These are phyloP conservation scores for Shiraia sp. DNA, from an alignment of 2,329 filamentous ascomycete species.

Conservation along the genomic window DNA sequence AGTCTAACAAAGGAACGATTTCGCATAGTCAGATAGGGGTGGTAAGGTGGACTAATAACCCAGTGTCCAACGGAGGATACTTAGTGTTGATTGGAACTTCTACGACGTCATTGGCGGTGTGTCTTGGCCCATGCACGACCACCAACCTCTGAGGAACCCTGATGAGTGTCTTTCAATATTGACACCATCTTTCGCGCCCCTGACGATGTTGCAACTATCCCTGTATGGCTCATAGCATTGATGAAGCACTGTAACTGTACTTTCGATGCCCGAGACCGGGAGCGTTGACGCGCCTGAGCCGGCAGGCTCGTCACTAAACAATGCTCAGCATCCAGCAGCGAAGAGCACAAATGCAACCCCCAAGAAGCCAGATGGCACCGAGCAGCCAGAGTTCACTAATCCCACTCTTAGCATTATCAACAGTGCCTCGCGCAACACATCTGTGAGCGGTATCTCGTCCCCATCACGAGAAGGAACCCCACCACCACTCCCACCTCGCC, in stretches of 20 bases:
- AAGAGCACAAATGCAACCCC: constrained; percentile 36
- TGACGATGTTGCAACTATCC: constrained; percentile 1
- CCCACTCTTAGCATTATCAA: constrained; percentile 40
- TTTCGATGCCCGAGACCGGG: constrained; percentile 35
- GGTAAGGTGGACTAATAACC: too few relatives aligned
- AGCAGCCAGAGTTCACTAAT: constrained; percentile 38
- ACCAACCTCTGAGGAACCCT: too few relatives aligned
- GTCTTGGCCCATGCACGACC: constrained; percentile 1
- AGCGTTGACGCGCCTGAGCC: constrained; percentile 25
- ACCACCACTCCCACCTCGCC: constrained; percentile 62
- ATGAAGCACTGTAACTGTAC: constrained; percentile 21
- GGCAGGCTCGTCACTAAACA: constrained; percentile 15
- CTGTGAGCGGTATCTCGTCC: constrained; percentile 24
- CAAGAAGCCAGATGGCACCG: constrained; percentile 20
- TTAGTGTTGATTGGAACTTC: too few relatives aligned
- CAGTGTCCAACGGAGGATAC: too few relatives aligned
- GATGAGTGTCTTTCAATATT: too few relatives aligned
- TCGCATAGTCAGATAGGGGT: too few relatives aligned
- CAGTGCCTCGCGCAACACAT: constrained; percentile 28
- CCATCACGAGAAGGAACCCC: constrained; percentile 52
- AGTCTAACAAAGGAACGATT: too few relatives aligned
- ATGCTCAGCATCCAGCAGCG: constrained; percentile 42
- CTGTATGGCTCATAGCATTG: constrained; percentile 9
- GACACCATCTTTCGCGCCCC: neutral
- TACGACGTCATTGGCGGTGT: neutral